phyloP scores from a whole-genome alignment of 1,139 yeast genomes.

The Diutina scorzettiae region DNA sequence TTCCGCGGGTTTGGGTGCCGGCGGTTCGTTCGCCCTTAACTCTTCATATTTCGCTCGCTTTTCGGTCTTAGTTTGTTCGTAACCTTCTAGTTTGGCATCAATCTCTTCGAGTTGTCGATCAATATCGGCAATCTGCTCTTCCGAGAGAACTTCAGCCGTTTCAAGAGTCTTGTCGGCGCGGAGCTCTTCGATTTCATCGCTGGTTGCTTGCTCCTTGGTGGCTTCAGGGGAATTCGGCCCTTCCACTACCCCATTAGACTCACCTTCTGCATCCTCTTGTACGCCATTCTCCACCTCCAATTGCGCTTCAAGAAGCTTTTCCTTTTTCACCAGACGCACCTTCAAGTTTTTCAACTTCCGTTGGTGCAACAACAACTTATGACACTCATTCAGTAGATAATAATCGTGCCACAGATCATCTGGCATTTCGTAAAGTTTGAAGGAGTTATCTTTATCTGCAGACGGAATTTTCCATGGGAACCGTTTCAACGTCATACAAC shows the following conservation, averaged over 20 bases:
- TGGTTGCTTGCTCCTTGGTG: background rate
- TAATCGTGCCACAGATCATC: conserved; percentile 42
- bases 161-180: conserved; percentile 7
- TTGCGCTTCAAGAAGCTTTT: conserved; percentile 15
- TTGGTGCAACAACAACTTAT: conserved; percentile 33
- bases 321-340: conserved; percentile 32
- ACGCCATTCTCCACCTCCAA: conserved; percentile 8
- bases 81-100: conserved; percentile 27
- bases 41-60: conserved; percentile 23
- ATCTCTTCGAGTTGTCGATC: conserved; percentile 14
- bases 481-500: conserved; percentile 88
- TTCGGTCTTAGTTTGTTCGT: conserved; percentile 24
- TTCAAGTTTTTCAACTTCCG: conserved; percentile 31
- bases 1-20: conserved; percentile 7
- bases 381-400: conserved; percentile 38
- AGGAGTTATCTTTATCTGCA: conserved; percentile 70
- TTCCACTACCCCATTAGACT: conserved; percentile 1
- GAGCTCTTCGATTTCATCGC: background rate
- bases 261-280: conserved; percentile 6
- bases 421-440: conserved; percentile 46
- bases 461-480: conserved; percentile 46
- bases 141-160: conserved; percentile 20
- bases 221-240: background rate
- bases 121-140: conserved; percentile 14
- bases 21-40: conserved; percentile 9